Evolutionary conservation across 1,139 yeast genomes (phyloP), one percentile per base, ranked within the genome.

Genomic region (Lizanozyma gosingica): DNA sequence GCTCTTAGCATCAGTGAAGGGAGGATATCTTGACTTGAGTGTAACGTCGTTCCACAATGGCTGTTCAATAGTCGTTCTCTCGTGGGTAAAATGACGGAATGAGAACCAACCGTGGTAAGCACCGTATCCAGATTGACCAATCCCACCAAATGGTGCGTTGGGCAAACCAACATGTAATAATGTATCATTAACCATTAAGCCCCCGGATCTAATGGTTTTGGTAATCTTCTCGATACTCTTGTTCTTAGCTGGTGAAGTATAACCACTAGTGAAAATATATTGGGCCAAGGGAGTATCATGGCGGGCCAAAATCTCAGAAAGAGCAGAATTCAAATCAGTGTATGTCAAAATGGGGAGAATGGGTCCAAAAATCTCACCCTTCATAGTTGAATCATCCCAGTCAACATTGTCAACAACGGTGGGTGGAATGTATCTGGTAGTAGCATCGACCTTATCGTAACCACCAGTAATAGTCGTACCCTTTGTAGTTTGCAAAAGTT

Each of bases 241-340:
- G 48, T 71, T 65, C 49, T 71, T 65, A 18, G 43, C 39, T 42
- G 70, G 58, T 39, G 56, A 48, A 14, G 59, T 49, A 3, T 59
- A 36, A 9, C 65, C 69, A 38, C 73, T 62, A 14, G 94, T 73
- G 57, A 83, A 88, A 29, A 86, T 65, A 57, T 90, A 90, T 44
- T 80, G 67, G 0, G 95, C 95, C 56, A 90, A 73, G 9, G 98
- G 97, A n/a, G 90, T 81, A 59, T 87, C 95, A 54, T 80, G 86
- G 41, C 66, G 50, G 16, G 57, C 52, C 17, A 66, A 59, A 16
- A 86, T 74, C 4, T 71, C 53, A 9, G 59, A 60, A 35, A 85
- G 63, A 1, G 79, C 80, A 4, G 53, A 51, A 14, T 63, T 56
- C 43, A 86, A 66, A 42, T 73, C 62, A 2, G 61, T 51, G 56